Conservation (phyloP, 371 early-diverging fungal genomes). For the Mucor plumbeus region DNA sequence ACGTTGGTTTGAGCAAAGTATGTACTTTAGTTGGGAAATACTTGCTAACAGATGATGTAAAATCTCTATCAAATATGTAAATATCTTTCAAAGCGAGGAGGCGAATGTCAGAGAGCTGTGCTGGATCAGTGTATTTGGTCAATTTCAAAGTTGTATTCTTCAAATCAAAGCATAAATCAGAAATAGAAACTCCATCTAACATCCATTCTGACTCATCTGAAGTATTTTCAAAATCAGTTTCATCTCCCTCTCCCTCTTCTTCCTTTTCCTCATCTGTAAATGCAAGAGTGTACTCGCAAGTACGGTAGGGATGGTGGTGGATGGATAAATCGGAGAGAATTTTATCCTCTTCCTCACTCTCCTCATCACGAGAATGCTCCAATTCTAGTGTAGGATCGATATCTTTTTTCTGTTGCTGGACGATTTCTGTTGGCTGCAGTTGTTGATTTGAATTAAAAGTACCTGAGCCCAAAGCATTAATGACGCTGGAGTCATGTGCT, state of each 20-base stretch:
- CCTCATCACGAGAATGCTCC: not conserved
- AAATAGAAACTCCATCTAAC: conserved; percentile 6
- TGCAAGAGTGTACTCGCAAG: conserved; percentile 20
- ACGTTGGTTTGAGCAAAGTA: no score
- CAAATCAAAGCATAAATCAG: conserved; percentile 15
- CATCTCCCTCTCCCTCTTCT: not conserved
- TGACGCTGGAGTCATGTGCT: conserved; percentile 7
- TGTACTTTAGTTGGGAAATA: no score
- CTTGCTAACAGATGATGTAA: not conserved
- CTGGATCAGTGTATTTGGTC: not conserved
- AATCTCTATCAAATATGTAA: conserved; percentile 24
- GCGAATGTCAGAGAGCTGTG: conserved; percentile 13
- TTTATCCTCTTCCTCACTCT: conserved; percentile 16
- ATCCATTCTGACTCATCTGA: conserved; percentile 12
- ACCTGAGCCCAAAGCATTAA: conserved; percentile 11
- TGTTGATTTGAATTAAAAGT: conserved; percentile 13
- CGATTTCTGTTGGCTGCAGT: not conserved
- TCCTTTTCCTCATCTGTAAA: no score
- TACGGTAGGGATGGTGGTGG: conserved; percentile 13
- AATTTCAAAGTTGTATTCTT: conserved; percentile 4
- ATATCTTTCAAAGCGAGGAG: conserved; percentile 19
- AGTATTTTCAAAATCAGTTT: not conserved
- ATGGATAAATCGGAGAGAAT: conserved; percentile 24
- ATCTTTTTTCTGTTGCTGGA: not conserved
- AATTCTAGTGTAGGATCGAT: not conserved